phyloP scores from a whole-genome alignment of 2,329 filamentous ascomycete species.

The Anthostomella pinea region DNA sequence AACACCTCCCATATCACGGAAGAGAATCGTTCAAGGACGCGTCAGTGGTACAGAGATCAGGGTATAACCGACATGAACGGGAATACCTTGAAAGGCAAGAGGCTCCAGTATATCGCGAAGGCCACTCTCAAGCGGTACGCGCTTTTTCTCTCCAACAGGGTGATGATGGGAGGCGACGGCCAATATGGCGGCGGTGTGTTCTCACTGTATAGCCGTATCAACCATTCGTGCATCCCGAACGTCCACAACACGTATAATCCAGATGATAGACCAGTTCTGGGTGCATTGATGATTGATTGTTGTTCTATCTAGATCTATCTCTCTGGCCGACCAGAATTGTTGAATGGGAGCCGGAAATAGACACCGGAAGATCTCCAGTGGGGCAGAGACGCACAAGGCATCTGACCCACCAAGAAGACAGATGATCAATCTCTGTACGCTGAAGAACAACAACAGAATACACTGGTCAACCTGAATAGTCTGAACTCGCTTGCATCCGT shows the following conservation, averaged over 20 bases:
- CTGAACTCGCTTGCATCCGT: too few species aligned
- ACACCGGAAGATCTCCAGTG: too few species aligned
- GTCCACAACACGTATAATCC: slow-evolving; percentile 22
- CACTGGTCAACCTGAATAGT: too few species aligned
- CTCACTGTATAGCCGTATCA: slow-evolving; percentile 19
- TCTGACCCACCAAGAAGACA: too few species aligned
- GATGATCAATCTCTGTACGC: too few species aligned
- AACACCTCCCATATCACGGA: slow-evolving; percentile 3
- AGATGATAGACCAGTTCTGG: too few species aligned
- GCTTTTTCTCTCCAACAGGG: slow-evolving; percentile 13
- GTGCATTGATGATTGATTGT: too few species aligned
- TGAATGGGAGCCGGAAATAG: too few species aligned
- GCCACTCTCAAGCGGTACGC: slow-evolving; percentile 8
- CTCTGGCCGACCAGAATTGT: too few species aligned
- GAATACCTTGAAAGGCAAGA: slow-evolving; percentile 8
- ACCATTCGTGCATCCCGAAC: slow-evolving; percentile 25
- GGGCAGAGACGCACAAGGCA: too few species aligned
- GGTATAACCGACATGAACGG: slow-evolving; percentile 8
- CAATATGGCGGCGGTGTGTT: slow-evolving; percentile 19
- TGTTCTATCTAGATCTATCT: too few species aligned
- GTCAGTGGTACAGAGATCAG: slow-evolving; percentile 9
- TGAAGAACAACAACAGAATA: too few species aligned
- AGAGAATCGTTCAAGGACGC: slow-evolving; percentile 2
- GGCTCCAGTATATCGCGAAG: slow-evolving; percentile 7
- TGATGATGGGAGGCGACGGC: slow-evolving; percentile 11